Percentiles rank a stretch among this genome's conserved stretches.
phyloP scores from a whole-genome alignment of 306 rosid genomes.

The Malus orientalis region DNA sequence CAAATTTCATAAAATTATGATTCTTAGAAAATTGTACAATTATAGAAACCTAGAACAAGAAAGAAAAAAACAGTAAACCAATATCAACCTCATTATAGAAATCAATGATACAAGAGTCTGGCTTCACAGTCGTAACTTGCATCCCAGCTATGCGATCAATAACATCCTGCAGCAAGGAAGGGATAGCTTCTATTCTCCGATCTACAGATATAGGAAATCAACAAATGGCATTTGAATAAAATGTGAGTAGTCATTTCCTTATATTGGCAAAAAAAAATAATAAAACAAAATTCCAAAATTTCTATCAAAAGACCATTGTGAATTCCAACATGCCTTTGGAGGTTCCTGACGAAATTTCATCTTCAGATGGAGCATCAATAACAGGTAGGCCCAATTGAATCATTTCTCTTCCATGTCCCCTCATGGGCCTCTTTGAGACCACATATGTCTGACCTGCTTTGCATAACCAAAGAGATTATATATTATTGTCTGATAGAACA shows the following conservation, averaged over 20 bases:
- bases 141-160: constrained; percentile 50
- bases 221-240: background rate
- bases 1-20: constrained; percentile 16
- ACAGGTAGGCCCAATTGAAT: constrained; percentile 70
- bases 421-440: constrained; percentile 62
- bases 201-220: constrained; percentile 44
- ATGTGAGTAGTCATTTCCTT: background rate
- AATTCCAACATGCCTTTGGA: constrained; percentile 49
- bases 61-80: background rate
- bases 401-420: constrained; percentile 81
- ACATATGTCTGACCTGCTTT: constrained; percentile 60
- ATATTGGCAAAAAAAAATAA: background rate
- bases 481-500: background rate
- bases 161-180: constrained; percentile 66
- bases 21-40: constrained; percentile 9
- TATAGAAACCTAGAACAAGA: background rate
- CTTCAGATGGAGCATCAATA: constrained; percentile 56
- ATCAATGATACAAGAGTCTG: constrained; percentile 86
- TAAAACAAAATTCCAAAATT: background rate
- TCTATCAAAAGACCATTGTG: constrained; percentile 4
- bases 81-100: constrained; percentile 71
- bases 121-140: constrained; percentile 64
- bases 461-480: background rate
- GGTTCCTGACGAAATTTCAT: constrained; percentile 44
- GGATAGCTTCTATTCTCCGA: constrained; percentile 65